Evolutionary conservation across 257 asterid genomes (phyloP).

Genomic region (Lycium barbarum): DNA sequence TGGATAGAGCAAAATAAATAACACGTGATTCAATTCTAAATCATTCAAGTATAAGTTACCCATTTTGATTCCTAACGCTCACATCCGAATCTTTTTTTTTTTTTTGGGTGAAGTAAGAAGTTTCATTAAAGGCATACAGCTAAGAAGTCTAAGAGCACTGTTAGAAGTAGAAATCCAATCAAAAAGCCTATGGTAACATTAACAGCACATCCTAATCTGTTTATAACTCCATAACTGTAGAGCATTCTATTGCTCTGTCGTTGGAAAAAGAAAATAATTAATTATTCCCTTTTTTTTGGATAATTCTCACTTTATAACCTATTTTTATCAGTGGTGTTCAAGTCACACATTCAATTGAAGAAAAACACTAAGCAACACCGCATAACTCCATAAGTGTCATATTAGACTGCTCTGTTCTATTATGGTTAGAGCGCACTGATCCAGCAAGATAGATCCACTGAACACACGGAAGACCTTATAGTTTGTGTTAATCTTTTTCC

Average conservation of each 20-base stretch:
- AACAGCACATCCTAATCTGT: background rate
- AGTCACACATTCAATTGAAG: background rate
- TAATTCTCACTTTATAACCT: background rate
- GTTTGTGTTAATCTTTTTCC: background rate
- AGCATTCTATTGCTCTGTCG: background rate
- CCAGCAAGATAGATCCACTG: background rate
- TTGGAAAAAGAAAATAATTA: background rate
- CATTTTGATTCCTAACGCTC: background rate
- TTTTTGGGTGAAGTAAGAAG: too few species aligned
- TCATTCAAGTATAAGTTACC: background rate
- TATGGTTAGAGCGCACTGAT: background rate
- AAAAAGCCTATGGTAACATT: too few species aligned
- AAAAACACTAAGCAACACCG: background rate
- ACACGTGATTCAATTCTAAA: background rate
- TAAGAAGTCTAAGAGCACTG: too few species aligned
- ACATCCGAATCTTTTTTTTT: background rate
- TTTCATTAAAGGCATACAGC: too few species aligned
- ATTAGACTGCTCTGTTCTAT: background rate
- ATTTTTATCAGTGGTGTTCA: background rate
- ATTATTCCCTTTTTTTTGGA: background rate
- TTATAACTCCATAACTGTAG: background rate
- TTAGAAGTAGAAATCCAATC: too few species aligned
- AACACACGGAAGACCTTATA: background rate
- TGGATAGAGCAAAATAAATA: conserved; percentile 1
- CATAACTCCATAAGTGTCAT: background rate